Evolutionary conservation across 1,284 basidiomycete genomes (phyloP).

Genomic region (Cutaneotrichosporon cavernicola): DNA sequence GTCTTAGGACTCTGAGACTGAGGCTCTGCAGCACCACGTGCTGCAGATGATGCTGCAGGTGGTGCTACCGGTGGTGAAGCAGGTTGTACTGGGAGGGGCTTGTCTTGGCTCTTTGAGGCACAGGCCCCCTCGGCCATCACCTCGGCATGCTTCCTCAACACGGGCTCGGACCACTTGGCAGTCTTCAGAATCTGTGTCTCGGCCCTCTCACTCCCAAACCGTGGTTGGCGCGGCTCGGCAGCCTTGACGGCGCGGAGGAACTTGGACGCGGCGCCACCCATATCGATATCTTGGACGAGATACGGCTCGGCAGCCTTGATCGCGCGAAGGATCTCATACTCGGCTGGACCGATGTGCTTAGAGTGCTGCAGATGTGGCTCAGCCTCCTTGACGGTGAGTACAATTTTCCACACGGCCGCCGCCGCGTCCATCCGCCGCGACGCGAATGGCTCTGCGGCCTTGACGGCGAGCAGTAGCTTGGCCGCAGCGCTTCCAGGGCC

Average conservation of each 20-base stretch:
- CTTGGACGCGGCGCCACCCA: neutral
- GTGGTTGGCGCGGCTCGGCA: neutral
- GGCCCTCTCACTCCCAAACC: neutral
- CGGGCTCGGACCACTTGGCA: slow-evolving; percentile 3
- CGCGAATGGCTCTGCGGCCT: slow-evolving; percentile 1
- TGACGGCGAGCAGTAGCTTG: slow-evolving; percentile 2
- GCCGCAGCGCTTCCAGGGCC: neutral
- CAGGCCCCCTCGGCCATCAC: no score
- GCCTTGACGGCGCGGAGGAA: neutral
- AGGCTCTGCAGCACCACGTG: neutral
- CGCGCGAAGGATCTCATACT: neutral
- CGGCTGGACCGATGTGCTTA: neutral
- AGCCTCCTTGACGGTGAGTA: slow-evolving; percentile 1
- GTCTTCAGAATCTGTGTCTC: neutral
- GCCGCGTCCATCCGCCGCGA: neutral
- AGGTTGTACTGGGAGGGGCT: neutral
- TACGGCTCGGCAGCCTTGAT: slow-evolving; percentile 10
- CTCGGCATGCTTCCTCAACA: neutral
- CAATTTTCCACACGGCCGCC: neutral
- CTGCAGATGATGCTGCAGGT: neutral
- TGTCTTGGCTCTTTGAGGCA: neutral
- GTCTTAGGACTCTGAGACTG: neutral
- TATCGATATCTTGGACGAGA: slow-evolving; percentile 2
- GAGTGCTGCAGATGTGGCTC: neutral
- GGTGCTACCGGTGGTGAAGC: neutral